A percentile compares a stretch with the other conserved stretches of the same genome.
These are phyloP conservation scores for Chaetomium tenue DNA, from an alignment of 495 filamentous ascomycete genomes.

Conservation along the genomic window DNA sequence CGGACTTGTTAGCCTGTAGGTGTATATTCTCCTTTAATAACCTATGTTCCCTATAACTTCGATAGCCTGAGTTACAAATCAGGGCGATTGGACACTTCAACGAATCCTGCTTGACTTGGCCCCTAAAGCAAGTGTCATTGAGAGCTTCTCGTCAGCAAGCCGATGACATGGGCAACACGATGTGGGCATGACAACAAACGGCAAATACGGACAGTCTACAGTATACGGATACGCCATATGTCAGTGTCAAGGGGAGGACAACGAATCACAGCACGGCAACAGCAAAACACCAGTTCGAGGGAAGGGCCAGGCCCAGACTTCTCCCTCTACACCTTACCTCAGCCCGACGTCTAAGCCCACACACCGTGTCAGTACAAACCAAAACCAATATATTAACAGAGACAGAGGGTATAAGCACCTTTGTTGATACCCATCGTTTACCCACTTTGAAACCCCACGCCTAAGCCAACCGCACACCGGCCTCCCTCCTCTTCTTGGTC, in stretches of 20 bases:
- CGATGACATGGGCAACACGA: no score
- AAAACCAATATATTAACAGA: constrained; percentile 14
- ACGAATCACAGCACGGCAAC: background rate
- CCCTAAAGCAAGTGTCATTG: no score
- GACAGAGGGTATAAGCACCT: constrained; percentile 19
- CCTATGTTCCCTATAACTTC: no score
- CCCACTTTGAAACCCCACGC: background rate
- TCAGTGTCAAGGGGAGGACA: background rate
- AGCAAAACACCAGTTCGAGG: background rate
- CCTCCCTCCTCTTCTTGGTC: constrained; percentile 81
- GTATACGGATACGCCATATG: background rate
- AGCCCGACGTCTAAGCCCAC: constrained; percentile 12
- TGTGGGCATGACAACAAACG: no score
- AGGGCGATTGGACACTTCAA: no score
- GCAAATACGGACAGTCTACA: no score
- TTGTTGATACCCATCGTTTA: background rate
- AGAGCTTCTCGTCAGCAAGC: no score
- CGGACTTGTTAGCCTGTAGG: no score
- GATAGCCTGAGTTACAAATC: no score
- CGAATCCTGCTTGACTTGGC: no score
- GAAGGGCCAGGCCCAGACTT: background rate
- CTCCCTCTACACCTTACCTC: constrained; percentile 21
- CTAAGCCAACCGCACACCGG: constrained; percentile 79
- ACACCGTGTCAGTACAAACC: constrained; percentile 15
- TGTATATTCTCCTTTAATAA: no score